These are phyloP conservation scores for Suillus placidus DNA, from an alignment of 768 basidiomycete species.

Conservation along the genomic window DNA sequence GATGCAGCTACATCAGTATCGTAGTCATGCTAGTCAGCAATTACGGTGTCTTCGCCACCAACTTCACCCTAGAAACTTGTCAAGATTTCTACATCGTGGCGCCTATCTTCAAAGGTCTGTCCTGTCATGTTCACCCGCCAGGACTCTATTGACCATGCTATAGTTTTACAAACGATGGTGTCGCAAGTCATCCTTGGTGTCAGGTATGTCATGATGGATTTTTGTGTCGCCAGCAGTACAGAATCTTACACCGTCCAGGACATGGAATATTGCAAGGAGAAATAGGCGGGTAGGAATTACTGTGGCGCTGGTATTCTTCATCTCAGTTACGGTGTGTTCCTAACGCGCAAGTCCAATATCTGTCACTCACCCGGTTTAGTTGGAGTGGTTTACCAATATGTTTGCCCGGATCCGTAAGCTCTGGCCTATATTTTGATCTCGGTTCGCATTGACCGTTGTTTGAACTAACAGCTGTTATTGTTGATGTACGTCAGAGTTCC, in stretches of 20 bases:
- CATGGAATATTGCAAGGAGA: constrained; percentile 60
- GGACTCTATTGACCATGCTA: constrained; percentile 10
- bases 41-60: constrained; percentile 57
- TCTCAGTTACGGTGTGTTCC: constrained; percentile 45
- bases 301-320: constrained; percentile 42
- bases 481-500: constrained; percentile 21
- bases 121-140: neutral
- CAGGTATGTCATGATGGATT: constrained; percentile 39
- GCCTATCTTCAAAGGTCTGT: constrained; percentile 63
- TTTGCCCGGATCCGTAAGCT: constrained; percentile 52
- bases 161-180: constrained; percentile 64
- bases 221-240: neutral
- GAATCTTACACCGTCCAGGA: constrained; percentile 35
- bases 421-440: constrained; percentile 10
- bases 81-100: constrained; percentile 50
- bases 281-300: constrained; percentile 41
- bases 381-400: constrained; percentile 62
- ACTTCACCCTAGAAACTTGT: constrained; percentile 54
- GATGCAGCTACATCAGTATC: constrained; percentile 44
- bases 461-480: constrained; percentile 20
- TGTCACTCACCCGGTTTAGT: constrained; percentile 30
- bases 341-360: neutral
- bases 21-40: constrained; percentile 52
- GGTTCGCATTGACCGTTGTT: constrained; percentile 12
- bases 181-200: constrained; percentile 68